Base-by-base conservation (phyloP, 1,139 yeast genomes). In the Nadsonia starkeyi-henricii region DNA sequence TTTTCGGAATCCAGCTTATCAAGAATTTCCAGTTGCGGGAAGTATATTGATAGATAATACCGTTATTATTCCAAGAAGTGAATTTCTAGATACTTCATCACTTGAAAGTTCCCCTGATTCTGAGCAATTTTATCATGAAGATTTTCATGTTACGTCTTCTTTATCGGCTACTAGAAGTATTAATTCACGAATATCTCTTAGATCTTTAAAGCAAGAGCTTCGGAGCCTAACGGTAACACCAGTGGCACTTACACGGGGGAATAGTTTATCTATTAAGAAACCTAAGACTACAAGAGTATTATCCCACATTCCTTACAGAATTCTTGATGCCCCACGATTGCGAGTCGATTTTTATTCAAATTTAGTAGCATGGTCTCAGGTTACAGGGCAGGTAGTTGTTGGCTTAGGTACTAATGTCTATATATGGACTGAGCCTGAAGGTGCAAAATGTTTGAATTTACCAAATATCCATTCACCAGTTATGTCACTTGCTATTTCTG, bases 271-370 rank as follows among this genome's bases (percentile, higher is more conserved):
- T 20, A 3, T 23, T 21, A 23, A 19, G 12, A 19, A 47, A 3
- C 36, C 20, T 13, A 45, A 19, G 9, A 20, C 18, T 1, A 17
- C 13, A 15, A 44, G 36, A 21, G 28, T 28, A 28, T 33, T 30
- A 12, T 42, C 48, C 30, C 39, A 45, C 33, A 18, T 64, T 23
- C 75, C 79, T 0, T 74, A 64, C 54, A 67, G 73, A 49, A 76
- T 78, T 0, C 63, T 85, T 20, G 86, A 81, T 58, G 94, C 94
- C 0, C 91, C 89, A 0, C 79, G 79, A 0, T 64, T 88, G 47
- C 69, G 83, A 51, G 82, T 85, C 59, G 96, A 88, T 61, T 88
- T 80, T 61, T 88, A 88, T 63, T 74, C 86, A 1, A 84, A 85
- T 58, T 67, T 84, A 46, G 75, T 86, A 0, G 75, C 89, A 12